These are phyloP conservation scores for Ichthyophthirius multifiliis DNA, from an alignment of 169 alveolate genomes.

Conservation along the genomic window DNA sequence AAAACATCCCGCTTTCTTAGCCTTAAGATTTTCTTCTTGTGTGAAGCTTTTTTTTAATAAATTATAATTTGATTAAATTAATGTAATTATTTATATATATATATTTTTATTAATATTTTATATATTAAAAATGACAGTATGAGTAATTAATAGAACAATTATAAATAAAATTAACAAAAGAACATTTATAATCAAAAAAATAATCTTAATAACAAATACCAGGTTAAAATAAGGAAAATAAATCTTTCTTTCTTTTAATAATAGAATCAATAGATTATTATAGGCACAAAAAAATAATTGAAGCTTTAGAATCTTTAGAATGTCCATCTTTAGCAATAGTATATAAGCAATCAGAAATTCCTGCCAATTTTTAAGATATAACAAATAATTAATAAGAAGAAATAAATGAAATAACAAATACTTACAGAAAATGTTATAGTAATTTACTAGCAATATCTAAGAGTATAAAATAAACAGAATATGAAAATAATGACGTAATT, in stretches of 20 bases:
- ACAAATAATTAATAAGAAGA: not conserved
- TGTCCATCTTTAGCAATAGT: constrained; percentile 11
- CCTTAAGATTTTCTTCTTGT: constrained; percentile 28
- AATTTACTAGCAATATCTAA: not conserved
- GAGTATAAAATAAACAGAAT: not conserved
- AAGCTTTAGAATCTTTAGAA: not conserved
- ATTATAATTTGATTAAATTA: too few species aligned
- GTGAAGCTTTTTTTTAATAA: too few species aligned
- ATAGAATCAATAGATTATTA: constrained; percentile 2
- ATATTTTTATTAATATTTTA: not conserved
- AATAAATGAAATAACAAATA: not conserved
- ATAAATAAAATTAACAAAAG: constrained; percentile 7
- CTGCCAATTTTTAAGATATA: not conserved
- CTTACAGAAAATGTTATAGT: constrained; percentile 4
- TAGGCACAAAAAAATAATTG: constrained; percentile 11
- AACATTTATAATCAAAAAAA: not conserved
- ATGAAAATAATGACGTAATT: not conserved
- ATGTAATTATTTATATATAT: too few species aligned
- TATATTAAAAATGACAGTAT: not conserved
- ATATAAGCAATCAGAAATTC: not conserved
- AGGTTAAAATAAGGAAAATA: not conserved
- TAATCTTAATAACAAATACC: not conserved
- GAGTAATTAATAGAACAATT: not conserved
- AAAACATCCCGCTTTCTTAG: constrained; percentile 46
- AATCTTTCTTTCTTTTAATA: not conserved